These are phyloP conservation scores for Thielaviopsis musarum DNA, from an alignment of 2,329 filamentous ascomycete species.

Conservation along the genomic window DNA sequence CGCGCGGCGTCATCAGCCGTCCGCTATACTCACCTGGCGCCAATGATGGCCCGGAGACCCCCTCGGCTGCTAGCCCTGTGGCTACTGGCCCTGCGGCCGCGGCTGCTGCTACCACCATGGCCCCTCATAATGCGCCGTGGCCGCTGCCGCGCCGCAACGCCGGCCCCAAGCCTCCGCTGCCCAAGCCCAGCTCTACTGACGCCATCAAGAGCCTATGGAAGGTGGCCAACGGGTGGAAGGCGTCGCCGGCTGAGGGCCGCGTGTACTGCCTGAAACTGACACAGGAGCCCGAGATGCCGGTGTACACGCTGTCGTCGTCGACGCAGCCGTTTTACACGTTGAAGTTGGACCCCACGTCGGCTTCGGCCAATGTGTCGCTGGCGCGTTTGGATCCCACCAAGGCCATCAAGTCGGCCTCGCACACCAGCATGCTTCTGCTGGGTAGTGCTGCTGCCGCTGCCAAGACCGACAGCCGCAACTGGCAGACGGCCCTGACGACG, in stretches of 20 bases:
- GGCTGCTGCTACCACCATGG: not conserved
- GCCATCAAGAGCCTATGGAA: conserved; percentile 52
- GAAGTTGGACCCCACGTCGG: conserved; percentile 44
- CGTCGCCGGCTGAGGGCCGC: conserved; percentile 39
- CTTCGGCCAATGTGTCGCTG: conserved; percentile 43
- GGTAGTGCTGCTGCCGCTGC: conserved; percentile 15
- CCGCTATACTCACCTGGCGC: conserved; percentile 37
- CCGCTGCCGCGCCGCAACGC: conserved; percentile 19
- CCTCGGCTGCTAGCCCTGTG: not conserved
- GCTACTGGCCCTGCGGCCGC: not conserved
- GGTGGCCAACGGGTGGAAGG: conserved; percentile 52
- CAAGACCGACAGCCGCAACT: conserved; percentile 26
- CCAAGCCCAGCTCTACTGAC: conserved; percentile 37
- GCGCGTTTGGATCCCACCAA: conserved; percentile 43
- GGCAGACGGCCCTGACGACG: conserved; percentile 41
- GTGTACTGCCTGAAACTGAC: conserved; percentile 42
- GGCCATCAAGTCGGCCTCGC: conserved; percentile 30
- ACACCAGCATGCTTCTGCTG: conserved; percentile 16
- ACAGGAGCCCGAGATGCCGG: conserved; percentile 40
- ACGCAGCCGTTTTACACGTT: conserved; percentile 51
- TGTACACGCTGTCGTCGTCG: conserved; percentile 47
- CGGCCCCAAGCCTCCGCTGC: conserved; percentile 26
- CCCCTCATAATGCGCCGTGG: conserved; percentile 12
- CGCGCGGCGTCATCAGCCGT: conserved; percentile 46
- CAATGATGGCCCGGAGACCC: conserved; percentile 14